Base-by-base conservation (phyloP, 208 protist species). In the Borovskyia barvae region DNA sequence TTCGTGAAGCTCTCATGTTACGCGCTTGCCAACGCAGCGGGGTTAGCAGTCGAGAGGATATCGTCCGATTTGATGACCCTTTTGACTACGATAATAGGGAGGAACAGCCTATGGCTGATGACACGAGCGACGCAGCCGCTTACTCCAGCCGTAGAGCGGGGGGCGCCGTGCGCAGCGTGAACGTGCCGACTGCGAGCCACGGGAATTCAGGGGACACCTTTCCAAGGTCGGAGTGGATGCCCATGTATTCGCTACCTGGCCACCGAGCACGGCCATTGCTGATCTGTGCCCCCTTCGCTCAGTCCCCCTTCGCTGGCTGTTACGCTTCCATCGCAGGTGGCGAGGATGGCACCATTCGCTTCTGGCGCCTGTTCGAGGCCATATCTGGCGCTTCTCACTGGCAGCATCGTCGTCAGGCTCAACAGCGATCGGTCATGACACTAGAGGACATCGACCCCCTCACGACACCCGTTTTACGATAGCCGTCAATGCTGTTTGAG, bases 201-300 rank as follows among this genome's bases (percentile, higher is more conserved):
- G n/a, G n/a, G n/a, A n/a, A n/a, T n/a, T n/a, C n/a, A n/a, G n/a
- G n/a, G n/a, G n/a, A n/a, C n/a, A n/a, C n/a, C n/a, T 17, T 20
- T 22, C 43, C 37, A 14, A 52, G 37, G 32, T 57, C 32, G 39
- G 64, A 62, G 46, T 70, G 64, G 64, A 43, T 70, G 47, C 64
- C 53, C 11, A 56, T 57, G 73, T 86, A 86, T 40, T 41, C 71
- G 12, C 68, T 93, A 50, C 51, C 73, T 3, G 87, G 87, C 1
- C 87, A 93, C 68, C 72, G 77, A 17, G 66, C 79, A 1, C 87
- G 87, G 1, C 87, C 87, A 20, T 60, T 93, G 24, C 72, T 86
- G 26, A 43, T 87, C 22, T 66, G 72, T 15, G 56, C 76, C 6
- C 87, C 87, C 15, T 90, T 87, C 47, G 25, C 50, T 28, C 66